Evolutionary conservation across 2,329 filamentous ascomycete genomes (phyloP).

Genomic region (Diaporthe eres): DNA sequence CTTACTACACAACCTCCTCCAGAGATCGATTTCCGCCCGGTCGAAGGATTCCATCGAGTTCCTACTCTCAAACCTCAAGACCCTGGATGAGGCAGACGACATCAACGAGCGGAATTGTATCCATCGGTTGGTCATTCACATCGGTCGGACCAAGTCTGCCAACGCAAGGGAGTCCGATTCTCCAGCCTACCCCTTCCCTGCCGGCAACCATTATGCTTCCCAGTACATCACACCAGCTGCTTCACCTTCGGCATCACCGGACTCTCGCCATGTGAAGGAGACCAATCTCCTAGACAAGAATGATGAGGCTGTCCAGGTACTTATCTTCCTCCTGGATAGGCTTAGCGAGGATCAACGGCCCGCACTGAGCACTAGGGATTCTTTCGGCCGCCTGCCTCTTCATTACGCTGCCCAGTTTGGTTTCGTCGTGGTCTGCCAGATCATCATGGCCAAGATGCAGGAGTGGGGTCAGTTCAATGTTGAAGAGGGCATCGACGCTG

Average conservation of each 20-base stretch:
- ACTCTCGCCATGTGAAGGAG: conserved; percentile 75
- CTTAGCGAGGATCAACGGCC: conserved; percentile 77
- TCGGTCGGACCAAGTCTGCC: conserved; percentile 79
- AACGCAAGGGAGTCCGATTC: conserved; percentile 62
- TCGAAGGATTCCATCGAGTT: conserved; percentile 79
- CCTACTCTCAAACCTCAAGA: conserved; percentile 77
- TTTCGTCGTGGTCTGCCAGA: conserved; percentile 89
- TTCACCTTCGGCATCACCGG: conserved; percentile 73
- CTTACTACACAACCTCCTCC: conserved; percentile 83
- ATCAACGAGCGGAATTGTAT: conserved; percentile 95
- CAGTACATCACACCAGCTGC: conserved; percentile 87
- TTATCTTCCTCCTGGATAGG: conserved; percentile 74
- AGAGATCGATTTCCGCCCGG: conserved; percentile 80
- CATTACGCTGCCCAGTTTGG: conserved; percentile 97
- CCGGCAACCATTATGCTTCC: conserved; percentile 69
- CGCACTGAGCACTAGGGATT: conserved; percentile 79
- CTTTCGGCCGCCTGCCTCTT: conserved; percentile 85
- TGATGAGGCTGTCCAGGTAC: conserved; percentile 81
- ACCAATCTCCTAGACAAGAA: conserved; percentile 70
- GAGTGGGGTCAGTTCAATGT: conserved; percentile 90
- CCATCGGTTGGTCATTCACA: conserved; percentile 91
- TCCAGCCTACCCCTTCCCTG: conserved; percentile 64
- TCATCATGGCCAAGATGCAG: conserved; percentile 90
- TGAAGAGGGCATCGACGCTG: conserved; percentile 86
- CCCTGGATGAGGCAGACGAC: conserved; percentile 88